Percentiles rank a stretch among this genome's conserved stretches.
These are phyloP conservation scores for Cymbopogon flexuosus DNA, from an alignment of 202 grass and related monocot species.

Conservation along the genomic window DNA sequence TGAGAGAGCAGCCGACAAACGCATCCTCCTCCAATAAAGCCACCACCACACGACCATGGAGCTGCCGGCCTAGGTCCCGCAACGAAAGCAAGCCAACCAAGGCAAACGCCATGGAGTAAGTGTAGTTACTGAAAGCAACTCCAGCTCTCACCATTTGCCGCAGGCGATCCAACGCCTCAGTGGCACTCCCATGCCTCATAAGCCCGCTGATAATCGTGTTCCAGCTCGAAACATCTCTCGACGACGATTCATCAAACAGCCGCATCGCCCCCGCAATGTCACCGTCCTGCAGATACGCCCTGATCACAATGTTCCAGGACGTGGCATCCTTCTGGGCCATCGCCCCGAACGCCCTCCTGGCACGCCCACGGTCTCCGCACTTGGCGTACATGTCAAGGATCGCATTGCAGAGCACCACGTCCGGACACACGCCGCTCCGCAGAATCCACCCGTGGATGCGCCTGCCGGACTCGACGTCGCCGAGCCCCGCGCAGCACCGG, in stretches of 20 bases:
- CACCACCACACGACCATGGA: constrained; percentile 45
- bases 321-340: constrained; percentile 36
- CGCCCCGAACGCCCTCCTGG: constrained; percentile 24
- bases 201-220: constrained; percentile 58
- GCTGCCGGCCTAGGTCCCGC: constrained; percentile 47
- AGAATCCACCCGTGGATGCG: constrained; percentile 56
- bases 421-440: constrained; percentile 33
- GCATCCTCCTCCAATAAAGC: constrained; percentile 25
- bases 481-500: constrained; percentile 45
- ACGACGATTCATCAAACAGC: constrained; percentile 39
- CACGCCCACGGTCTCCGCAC: constrained; percentile 3
- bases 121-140: constrained; percentile 44
- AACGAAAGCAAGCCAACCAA: constrained; percentile 49
- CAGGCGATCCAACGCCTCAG: constrained; percentile 34
- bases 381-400: constrained; percentile 62
- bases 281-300: constrained; percentile 29
- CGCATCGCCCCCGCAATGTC: constrained; percentile 30
- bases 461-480: constrained; percentile 29
- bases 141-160: constrained; percentile 37
- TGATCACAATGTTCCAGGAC: constrained; percentile 58
- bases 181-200: constrained; percentile 24
- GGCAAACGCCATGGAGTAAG: constrained; percentile 47
- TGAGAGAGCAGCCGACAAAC: constrained; percentile 51
- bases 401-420: constrained; percentile 49
- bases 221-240: constrained; percentile 50